Conservation (phyloP, 2,329 filamentous ascomycete genomes). For the Colletotrichum liriopes region DNA sequence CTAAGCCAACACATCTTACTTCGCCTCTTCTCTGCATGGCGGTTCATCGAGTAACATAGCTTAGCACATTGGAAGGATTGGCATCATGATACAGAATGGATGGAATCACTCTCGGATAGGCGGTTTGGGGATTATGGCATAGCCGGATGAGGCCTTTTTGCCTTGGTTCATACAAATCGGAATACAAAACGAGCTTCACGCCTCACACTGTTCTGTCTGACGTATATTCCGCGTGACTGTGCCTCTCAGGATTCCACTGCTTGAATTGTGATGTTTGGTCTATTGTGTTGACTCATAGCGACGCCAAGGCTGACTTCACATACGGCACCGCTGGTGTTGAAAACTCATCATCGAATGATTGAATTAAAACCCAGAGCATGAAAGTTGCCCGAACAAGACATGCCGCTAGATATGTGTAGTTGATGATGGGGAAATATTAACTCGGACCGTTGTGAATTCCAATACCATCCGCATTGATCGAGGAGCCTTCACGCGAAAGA, state of each 20-base stretch:
- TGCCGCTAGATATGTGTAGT: background rate
- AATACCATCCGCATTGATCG: background rate
- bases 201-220: background rate
- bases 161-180: background rate
- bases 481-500: background rate
- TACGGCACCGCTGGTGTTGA: background rate
- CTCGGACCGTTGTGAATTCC: background rate
- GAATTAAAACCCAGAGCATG: background rate
- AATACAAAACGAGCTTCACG: conserved; percentile 1
- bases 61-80: background rate
- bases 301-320: background rate
- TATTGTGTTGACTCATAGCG: background rate
- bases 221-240: background rate
- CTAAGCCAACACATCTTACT: background rate
- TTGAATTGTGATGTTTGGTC: background rate
- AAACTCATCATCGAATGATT: fast-evolving
- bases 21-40: background rate
- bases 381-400: background rate
- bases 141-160: background rate
- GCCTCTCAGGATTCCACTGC: background rate
- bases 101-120: background rate
- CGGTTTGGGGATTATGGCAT: conserved; percentile 3
- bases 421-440: background rate
- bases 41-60: background rate
- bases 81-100: background rate